Conservation (phyloP, 192 early-diverging fungal genomes). For the Backusella liffmaniae region DNA sequence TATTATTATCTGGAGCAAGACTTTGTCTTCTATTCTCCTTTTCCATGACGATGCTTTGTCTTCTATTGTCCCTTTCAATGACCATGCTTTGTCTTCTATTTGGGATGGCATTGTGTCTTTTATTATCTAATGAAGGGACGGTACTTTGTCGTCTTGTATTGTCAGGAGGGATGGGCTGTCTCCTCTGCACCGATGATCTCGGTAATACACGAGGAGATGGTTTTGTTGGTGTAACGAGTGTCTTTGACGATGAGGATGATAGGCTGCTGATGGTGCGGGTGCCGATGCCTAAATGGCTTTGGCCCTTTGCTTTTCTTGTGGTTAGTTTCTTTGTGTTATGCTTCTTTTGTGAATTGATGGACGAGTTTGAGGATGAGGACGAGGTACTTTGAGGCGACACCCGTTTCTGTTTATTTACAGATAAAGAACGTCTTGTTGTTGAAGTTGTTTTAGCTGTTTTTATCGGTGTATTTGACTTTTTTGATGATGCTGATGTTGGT, state of each 20-base stretch:
- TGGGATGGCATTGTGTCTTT: not conserved
- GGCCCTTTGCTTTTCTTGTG: not conserved
- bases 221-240: not conserved
- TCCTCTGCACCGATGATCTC: not conserved
- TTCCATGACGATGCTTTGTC: not conserved
- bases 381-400: not conserved
- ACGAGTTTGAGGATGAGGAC: not conserved
- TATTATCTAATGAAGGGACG: not conserved
- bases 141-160: not conserved
- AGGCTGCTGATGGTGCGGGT: not conserved
- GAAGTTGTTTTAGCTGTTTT: not conserved
- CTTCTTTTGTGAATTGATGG: slow-evolving; percentile 2
- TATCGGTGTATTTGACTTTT: not conserved
- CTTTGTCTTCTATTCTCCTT: not conserved
- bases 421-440: not conserved
- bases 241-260: not conserved
- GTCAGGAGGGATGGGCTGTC: not conserved
- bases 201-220: slow-evolving; percentile 11
- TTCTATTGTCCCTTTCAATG: not conserved
- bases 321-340: not conserved
- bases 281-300: not conserved
- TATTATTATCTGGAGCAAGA: not conserved
- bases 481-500: not conserved
- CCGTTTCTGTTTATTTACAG: not conserved
- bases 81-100: not conserved